Conservation (phyloP, 371 early-diverging fungal species). For the Apophysomyces sp. region DNA sequence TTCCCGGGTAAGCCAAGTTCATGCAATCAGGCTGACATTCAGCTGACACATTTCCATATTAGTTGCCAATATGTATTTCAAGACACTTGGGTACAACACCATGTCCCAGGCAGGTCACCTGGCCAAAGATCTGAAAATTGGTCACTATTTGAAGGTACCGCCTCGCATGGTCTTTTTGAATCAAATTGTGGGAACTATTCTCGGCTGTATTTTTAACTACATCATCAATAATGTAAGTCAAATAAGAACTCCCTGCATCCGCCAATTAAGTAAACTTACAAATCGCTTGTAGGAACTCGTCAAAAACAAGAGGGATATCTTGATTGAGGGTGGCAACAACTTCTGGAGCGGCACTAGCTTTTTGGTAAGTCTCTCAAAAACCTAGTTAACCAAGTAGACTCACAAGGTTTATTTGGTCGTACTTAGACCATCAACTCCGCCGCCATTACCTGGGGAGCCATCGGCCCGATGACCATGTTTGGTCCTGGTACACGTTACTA, state of each 20-base stretch:
- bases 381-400: not conserved
- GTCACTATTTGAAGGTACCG: slow-evolving; percentile 72
- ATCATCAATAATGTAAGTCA: slow-evolving; percentile 26
- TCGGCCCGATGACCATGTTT: slow-evolving; percentile 44
- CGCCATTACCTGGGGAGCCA: slow-evolving; percentile 58
- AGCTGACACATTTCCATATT: slow-evolving; percentile 11
- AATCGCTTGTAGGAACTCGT: slow-evolving; percentile 24
- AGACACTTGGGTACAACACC: slow-evolving; percentile 46
- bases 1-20: slow-evolving; percentile 24
- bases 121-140: slow-evolving; percentile 59
- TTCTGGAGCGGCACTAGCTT: slow-evolving; percentile 46
- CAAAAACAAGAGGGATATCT: slow-evolving; percentile 28
- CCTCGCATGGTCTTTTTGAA: slow-evolving; percentile 55
- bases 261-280: not conserved
- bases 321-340: slow-evolving; percentile 32
- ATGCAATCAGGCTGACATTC: slow-evolving; percentile 44
- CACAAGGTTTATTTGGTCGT: not conserved
- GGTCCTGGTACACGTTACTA: slow-evolving; percentile 35
- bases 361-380: slow-evolving; percentile 5
- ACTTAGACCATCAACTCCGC: slow-evolving; percentile 47
- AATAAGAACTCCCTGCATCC: too few relatives aligned
- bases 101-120: slow-evolving; percentile 46
- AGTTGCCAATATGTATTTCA: slow-evolving; percentile 34
- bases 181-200: slow-evolving; percentile 57
- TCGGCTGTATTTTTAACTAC: slow-evolving; percentile 49